These are phyloP conservation scores for Avicennia marina DNA, from an alignment of 257 asterid species.

Conservation along the genomic window DNA sequence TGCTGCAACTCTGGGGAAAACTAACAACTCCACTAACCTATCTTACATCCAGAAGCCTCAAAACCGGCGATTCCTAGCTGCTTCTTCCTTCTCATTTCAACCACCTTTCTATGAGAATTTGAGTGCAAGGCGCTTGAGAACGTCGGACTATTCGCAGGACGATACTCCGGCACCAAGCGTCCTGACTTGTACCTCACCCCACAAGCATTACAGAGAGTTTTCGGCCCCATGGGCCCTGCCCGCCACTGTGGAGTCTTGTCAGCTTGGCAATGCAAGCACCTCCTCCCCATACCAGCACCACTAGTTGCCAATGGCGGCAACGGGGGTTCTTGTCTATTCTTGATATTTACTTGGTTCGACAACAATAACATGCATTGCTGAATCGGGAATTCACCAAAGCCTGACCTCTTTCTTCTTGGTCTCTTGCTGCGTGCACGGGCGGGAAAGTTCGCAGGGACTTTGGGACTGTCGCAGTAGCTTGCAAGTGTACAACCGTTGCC, in stretches of 20 bases:
- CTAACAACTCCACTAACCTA: constrained; percentile 22
- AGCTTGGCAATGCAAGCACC: constrained; percentile 73
- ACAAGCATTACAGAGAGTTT: constrained; percentile 85
- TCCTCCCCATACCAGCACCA: constrained; percentile 46
- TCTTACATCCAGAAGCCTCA: too few species aligned
- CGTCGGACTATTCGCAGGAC: constrained; percentile 83
- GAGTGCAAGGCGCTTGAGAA: constrained; percentile 62
- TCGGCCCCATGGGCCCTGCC: constrained; percentile 85
- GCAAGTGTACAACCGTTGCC: constrained; percentile 29
- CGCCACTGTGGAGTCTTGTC: constrained; percentile 95
- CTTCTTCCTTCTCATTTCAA: constrained; percentile 85
- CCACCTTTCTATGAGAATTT: constrained; percentile 76
- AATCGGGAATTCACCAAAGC: constrained; percentile 23
- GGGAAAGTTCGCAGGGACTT: constrained; percentile 48
- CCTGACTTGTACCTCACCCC: constrained; percentile 91
- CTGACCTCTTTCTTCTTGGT: constrained; percentile 21
- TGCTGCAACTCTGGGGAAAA: not conserved
- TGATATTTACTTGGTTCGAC: constrained; percentile 25
- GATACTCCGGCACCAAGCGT: constrained; percentile 82
- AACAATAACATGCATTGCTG: constrained; percentile 28
- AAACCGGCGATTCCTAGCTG: constrained; percentile 27
- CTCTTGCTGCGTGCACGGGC: constrained; percentile 64
- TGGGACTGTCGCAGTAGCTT: constrained; percentile 51
- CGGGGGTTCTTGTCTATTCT: constrained; percentile 28
- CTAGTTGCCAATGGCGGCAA: constrained; percentile 16